Evolutionary conservation across 2,329 filamentous ascomycete genomes (phyloP).

Genomic region (Paramyrothecium sp.): DNA sequence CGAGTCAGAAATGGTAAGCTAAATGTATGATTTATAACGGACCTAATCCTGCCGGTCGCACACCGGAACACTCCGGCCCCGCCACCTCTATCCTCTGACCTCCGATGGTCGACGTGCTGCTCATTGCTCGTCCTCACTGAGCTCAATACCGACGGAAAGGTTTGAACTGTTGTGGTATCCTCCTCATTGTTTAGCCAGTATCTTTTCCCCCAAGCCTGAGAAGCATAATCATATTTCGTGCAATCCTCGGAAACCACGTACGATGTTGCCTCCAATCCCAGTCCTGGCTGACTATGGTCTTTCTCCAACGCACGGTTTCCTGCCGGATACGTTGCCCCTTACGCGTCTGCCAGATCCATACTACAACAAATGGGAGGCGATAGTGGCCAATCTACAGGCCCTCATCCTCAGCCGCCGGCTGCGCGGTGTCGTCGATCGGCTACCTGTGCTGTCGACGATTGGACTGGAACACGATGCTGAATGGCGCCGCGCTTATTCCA

Average conservation of each 20-base stretch:
- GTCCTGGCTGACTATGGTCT: slow-evolving; percentile 75
- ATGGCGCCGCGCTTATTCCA: slow-evolving; percentile 90
- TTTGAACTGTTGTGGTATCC: not conserved
- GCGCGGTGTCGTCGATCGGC: slow-evolving; percentile 72
- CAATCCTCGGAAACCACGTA: not conserved
- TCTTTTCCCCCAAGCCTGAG: too few species aligned
- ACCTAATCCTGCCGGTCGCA: not conserved
- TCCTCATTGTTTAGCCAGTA: not conserved
- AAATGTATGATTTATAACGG: too few species aligned
- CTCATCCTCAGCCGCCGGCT: slow-evolving; percentile 83
- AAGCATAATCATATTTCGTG: too few species aligned
- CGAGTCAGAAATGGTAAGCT: too few species aligned
- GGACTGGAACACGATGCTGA: slow-evolving; percentile 81
- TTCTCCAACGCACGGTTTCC: slow-evolving; percentile 78
- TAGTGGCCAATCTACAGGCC: slow-evolving; percentile 81
- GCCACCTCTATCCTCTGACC: not conserved
- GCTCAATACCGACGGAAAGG: too few species aligned
- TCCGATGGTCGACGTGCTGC: too few species aligned
- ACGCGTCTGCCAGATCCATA: slow-evolving; percentile 82
- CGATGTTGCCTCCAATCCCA: slow-evolving; percentile 61
- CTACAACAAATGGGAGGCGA: slow-evolving; percentile 92
- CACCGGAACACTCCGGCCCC: not conserved
- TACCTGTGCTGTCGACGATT: slow-evolving; percentile 81
- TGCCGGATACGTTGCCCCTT: slow-evolving; percentile 78
- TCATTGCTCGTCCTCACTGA: too few species aligned